Evolutionary conservation across 75 land plant species (phyloP).

Genomic region (Chamaecyparis obtusa): DNA sequence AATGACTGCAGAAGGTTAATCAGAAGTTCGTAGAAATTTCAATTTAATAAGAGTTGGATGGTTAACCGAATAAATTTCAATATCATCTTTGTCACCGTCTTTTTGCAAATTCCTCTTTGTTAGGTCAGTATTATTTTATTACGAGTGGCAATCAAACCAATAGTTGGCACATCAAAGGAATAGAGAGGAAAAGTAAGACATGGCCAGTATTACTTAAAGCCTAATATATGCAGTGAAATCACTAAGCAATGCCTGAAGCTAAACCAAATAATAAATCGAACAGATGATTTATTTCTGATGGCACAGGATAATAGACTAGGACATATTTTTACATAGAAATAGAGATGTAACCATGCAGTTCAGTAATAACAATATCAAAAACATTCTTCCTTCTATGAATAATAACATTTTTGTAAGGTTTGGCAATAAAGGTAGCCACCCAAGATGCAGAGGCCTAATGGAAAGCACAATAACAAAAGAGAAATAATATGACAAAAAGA

Average conservation of each 20-base stretch:
- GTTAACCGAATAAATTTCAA: background rate
- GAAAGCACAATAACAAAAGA: too few relatives aligned
- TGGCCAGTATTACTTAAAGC: background rate
- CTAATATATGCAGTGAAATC: background rate
- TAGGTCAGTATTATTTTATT: background rate
- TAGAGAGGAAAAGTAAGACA: background rate
- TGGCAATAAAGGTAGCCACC: too few relatives aligned
- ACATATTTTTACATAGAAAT: background rate
- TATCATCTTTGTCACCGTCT: background rate
- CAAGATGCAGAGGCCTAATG: too few relatives aligned
- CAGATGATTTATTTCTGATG: background rate
- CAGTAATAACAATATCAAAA: background rate
- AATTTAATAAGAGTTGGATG: background rate
- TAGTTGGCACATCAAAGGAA: background rate
- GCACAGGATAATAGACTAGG: background rate
- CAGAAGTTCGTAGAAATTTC: background rate
- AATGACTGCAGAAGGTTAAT: background rate
- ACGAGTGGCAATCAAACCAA: background rate
- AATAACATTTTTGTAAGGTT: too few relatives aligned
- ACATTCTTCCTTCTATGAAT: background rate
- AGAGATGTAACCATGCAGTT: background rate
- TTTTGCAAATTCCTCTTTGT: background rate
- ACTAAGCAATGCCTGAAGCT: background rate
- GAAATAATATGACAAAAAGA: too few relatives aligned
- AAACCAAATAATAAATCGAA: background rate